A percentile compares a stretch with the other conserved stretches of the same genome.
These are phyloP conservation scores for Calonectria honghensis DNA, from an alignment of 2,329 filamentous ascomycete genomes.

Conservation along the genomic window DNA sequence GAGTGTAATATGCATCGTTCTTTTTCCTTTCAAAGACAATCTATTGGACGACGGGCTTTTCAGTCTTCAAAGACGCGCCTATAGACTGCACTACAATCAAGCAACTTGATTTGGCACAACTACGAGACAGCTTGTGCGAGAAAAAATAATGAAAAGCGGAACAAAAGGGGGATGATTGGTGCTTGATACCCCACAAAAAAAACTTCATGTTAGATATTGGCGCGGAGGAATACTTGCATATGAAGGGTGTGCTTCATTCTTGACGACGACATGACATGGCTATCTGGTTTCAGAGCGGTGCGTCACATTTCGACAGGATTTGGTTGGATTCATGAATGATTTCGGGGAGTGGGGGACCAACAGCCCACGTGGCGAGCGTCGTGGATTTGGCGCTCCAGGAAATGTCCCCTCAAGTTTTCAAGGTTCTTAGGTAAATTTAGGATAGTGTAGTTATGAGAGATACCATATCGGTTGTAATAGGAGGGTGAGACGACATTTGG, in stretches of 20 bases:
- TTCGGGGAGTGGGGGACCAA: conserved; percentile 35
- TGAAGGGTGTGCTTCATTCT: conserved; percentile 51
- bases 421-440: conserved; percentile 48
- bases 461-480: conserved; percentile 52
- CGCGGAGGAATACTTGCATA: conserved; percentile 45
- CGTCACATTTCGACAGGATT: conserved; percentile 51
- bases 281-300: conserved; percentile 55
- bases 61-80: conserved; percentile 40
- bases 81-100: conserved; percentile 44
- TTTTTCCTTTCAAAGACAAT: conserved; percentile 37
- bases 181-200: conserved; percentile 45
- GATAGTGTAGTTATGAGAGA: conserved; percentile 53
- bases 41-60: conserved; percentile 42
- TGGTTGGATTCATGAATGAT: conserved; percentile 48
- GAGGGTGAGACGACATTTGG: conserved; percentile 22
- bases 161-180: conserved; percentile 32
- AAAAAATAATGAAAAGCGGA: conserved; percentile 46
- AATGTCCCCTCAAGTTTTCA: conserved; percentile 32
- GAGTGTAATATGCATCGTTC: conserved; percentile 39
- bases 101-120: conserved; percentile 37
- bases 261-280: conserved; percentile 59
- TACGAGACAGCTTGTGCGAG: conserved; percentile 37
- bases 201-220: conserved; percentile 38
- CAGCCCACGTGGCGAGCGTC: conserved; percentile 35
- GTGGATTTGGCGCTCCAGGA: conserved; percentile 36